Evolutionary conservation across 306 rosid genomes (phyloP), one percentile per base, ranked within the genome.

Genomic region (Castanea sativa): DNA sequence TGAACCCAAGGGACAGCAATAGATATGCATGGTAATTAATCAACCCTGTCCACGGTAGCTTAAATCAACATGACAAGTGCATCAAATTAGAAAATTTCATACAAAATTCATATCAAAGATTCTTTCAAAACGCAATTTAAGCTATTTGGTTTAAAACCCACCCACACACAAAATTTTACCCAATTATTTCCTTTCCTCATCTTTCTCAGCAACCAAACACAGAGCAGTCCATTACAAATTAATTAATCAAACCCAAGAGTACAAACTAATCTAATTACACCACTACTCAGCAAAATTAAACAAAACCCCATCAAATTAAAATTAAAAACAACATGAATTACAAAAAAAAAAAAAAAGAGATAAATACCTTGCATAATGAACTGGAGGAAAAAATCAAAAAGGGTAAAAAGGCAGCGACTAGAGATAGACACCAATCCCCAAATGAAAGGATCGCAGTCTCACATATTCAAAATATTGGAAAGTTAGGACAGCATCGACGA

Each of bases 1-100:
- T 67, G 71, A 67, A 67, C 71, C 71, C 71, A 67, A 33, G 25
- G 71, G 71, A 67, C 71, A 67, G 71, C 71, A 67, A 67, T 67
- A 67, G 71, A 67, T 33, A 67, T 67, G 71, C 71, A 67, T 67
- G 71, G 51, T 67, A 67, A 45, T 67, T 33, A 67, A 67, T 33
- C 71, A 67, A 5, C 25, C 71, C 71, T 45, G 71, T 19, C 49
- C 71, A 32, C 71, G 43, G 52, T 1, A 67, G 71, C 71, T 67
- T 29, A 30, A 63, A 63, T 9, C 19, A 63, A 33, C 69, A 27
- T 27, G 14, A 60, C 67, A 23, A 60, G 23, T 12, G 33, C 67
- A 25, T 23, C 67, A 21, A 60, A 15, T 61, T 15, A 61, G 69
- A 12, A 27, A 23, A 27, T 33, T 67, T 33, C 51, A 33, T 15